A percentile compares a stretch with the other conserved stretches of the same genome.
These are phyloP conservation scores for Chlamydomonas applanata DNA, from an alignment of 139 green algal genomes.

Conservation along the genomic window DNA sequence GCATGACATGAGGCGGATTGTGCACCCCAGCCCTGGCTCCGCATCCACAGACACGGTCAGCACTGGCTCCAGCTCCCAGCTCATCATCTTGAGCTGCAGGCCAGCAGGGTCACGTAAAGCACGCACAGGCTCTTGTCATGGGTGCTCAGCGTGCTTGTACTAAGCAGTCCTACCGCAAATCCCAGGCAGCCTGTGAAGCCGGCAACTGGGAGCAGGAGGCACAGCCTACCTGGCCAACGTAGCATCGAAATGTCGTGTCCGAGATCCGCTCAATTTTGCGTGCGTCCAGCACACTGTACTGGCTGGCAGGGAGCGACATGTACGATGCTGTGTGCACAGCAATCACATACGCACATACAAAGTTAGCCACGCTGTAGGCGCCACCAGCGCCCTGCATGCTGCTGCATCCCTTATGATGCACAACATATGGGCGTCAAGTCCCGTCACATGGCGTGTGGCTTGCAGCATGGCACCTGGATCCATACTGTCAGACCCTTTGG, in stretches of 20 bases:
- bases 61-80: slow-evolving; percentile 73
- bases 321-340: slow-evolving; percentile 58
- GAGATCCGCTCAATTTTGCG: slow-evolving; percentile 75
- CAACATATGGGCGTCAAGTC: too few species aligned
- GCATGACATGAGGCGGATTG: slow-evolving; percentile 69
- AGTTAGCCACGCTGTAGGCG: too few species aligned
- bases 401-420: too few species aligned
- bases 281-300: slow-evolving; percentile 87
- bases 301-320: slow-evolving; percentile 82
- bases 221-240: slow-evolving; percentile 46
- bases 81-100: slow-evolving; percentile 60
- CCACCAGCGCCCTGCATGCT: too few species aligned
- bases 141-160: too few species aligned
- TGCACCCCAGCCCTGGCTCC: slow-evolving; percentile 58
- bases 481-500: too few species aligned
- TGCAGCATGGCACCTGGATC: too few species aligned
- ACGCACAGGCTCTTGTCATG: background rate
- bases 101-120: too few species aligned
- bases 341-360: background rate
- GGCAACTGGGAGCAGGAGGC: too few species aligned
- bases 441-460: too few species aligned
- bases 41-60: slow-evolving; percentile 75
- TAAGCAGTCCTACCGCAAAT: too few species aligned
- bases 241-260: slow-evolving; percentile 76
- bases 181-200: too few species aligned